These are phyloP conservation scores for Desmodesmus armatus DNA, from an alignment of 139 green algal genomes.

Conservation along the genomic window DNA sequence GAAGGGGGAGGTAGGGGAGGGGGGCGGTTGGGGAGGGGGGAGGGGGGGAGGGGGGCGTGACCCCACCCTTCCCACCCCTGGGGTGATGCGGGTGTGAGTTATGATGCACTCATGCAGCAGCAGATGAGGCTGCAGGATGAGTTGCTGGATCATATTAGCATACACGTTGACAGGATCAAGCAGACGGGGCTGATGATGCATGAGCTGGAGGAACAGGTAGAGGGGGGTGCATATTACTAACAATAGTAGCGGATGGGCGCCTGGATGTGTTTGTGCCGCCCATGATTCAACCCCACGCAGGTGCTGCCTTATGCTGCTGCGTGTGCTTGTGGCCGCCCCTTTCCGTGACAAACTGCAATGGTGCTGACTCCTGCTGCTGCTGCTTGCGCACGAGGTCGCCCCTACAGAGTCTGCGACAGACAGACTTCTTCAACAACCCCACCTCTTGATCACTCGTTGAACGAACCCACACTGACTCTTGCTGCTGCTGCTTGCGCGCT, in stretches of 20 bases:
- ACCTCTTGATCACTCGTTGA: neutral
- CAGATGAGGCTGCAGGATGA: conserved; percentile 19
- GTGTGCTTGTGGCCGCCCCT: no score
- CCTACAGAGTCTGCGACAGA: neutral
- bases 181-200: neutral
- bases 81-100: no score
- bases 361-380: neutral
- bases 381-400: neutral
- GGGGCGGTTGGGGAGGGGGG: no score
- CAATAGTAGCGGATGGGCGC: neutral
- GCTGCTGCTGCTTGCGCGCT: neutral
- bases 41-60: no score
- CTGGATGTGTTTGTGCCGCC: neutral
- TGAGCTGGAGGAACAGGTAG: neutral
- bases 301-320: neutral
- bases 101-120: conserved; percentile 36
- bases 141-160: conserved; percentile 31
- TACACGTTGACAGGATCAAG: conserved; percentile 36
- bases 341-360: no score
- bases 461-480: neutral
- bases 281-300: neutral
- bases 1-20: no score
- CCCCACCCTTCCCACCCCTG: no score
- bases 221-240: neutral
- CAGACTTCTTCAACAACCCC: neutral